Evolutionary conservation across 495 filamentous ascomycete species (phyloP).

Genomic region (Penicillium turbatum): DNA sequence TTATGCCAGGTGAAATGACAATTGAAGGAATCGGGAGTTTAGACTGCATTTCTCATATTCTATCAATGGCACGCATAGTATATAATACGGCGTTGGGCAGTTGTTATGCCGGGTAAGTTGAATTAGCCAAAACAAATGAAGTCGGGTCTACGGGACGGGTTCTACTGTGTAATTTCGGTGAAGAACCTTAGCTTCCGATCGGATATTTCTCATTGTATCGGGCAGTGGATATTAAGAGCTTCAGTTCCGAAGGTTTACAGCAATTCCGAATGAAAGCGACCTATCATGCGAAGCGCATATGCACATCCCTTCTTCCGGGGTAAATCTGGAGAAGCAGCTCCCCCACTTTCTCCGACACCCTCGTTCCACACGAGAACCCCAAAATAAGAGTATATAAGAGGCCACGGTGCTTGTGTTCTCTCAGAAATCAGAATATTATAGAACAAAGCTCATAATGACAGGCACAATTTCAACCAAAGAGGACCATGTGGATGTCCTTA

Average conservation of each 20-base stretch:
- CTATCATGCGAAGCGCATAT: not conserved
- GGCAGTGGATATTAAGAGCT: not conserved
- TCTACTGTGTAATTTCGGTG: too few species aligned
- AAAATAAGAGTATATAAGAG: not conserved
- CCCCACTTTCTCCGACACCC: not conserved
- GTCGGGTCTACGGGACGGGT: too few species aligned
- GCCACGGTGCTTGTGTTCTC: not conserved
- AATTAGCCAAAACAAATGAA: too few species aligned
- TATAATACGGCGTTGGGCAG: too few species aligned
- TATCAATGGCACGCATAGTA: too few species aligned
- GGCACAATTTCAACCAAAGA: constrained; percentile 5
- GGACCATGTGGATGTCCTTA: constrained; percentile 35
- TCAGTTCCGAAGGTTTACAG: not conserved
- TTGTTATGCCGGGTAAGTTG: too few species aligned
- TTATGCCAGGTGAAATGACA: too few species aligned
- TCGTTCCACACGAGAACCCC: too few species aligned
- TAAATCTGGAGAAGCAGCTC: not conserved
- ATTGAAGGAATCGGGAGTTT: too few species aligned
- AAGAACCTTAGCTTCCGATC: too few species aligned
- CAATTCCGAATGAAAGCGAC: not conserved
- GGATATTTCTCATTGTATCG: not conserved
- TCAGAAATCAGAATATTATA: not conserved
- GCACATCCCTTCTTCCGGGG: not conserved
- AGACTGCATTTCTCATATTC: too few species aligned
- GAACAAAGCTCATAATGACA: constrained; percentile 1